Evolutionary conservation across 148 eudicot species (phyloP).

Genomic region (Polygonum maritimum): DNA sequence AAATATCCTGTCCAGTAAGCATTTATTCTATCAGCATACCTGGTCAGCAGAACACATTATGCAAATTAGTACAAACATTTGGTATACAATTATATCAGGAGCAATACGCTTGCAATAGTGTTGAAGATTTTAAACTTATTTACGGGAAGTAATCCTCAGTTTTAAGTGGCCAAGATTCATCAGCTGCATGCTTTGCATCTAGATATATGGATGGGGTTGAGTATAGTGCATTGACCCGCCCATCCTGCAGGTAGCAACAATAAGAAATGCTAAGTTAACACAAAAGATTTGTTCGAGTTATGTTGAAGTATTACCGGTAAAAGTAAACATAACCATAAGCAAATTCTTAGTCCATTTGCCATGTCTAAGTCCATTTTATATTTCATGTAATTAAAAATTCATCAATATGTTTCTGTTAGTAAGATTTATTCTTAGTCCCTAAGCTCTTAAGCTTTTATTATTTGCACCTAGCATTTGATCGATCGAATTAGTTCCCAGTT

Average conservation of each 20-base stretch:
- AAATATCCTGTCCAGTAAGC: constrained; percentile 97
- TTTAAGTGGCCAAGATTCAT: constrained; percentile 79
- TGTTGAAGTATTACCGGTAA: too few relatives aligned
- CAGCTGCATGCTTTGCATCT: constrained; percentile 73
- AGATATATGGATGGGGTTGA: constrained; percentile 89
- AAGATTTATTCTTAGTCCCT: background rate
- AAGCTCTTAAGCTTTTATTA: background rate
- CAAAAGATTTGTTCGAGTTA: background rate
- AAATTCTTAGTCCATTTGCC: background rate
- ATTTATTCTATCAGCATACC: constrained; percentile 81
- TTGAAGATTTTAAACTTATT: constrained; percentile 26
- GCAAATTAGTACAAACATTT: background rate
- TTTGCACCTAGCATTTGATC: background rate
- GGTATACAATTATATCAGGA: background rate
- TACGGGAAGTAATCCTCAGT: constrained; percentile 92
- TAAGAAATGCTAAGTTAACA: background rate
- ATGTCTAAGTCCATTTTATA: background rate
- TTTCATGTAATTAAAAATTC: background rate
- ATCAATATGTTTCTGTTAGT: background rate
- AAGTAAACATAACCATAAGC: too few relatives aligned
- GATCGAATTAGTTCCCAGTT: background rate
- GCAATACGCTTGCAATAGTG: background rate
- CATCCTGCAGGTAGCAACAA: constrained; percentile 51
- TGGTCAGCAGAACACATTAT: constrained; percentile 19
- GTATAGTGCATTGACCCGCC: constrained; percentile 92